Conservation (phyloP, 2,329 filamentous ascomycete genomes). For the Botrytis pseudocinerea region DNA sequence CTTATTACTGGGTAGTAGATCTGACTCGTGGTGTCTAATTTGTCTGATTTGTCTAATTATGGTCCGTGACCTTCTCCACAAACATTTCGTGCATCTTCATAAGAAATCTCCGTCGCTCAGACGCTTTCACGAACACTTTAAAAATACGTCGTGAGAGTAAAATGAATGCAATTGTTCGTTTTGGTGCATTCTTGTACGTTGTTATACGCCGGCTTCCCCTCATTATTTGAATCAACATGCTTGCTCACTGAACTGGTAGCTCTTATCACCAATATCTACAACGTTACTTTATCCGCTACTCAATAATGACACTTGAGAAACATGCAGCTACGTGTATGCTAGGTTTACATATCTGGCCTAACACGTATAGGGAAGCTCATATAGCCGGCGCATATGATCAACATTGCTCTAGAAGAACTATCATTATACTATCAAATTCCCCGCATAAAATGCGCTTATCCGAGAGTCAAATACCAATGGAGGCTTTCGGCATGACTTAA, state of each 20-base stretch:
- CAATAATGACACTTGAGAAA: not conserved
- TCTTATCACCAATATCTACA: slow-evolving; percentile 18
- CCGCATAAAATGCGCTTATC: slow-evolving; percentile 10
- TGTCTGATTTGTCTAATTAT: not conserved
- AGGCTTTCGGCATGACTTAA: not conserved
- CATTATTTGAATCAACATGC: not conserved
- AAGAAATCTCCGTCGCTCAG: slow-evolving; percentile 16
- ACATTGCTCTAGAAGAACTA: slow-evolving; percentile 17
- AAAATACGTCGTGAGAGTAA: not conserved
- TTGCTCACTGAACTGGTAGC: not conserved
- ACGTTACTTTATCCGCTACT: slow-evolving; percentile 10
- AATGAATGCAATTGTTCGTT: not conserved
- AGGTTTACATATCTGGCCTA: slow-evolving; percentile 14
- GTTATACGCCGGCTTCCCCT: not conserved
- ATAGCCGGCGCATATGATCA: slow-evolving; percentile 23
- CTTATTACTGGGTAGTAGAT: not conserved
- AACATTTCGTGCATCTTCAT: slow-evolving; percentile 3
- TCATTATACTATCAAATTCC: slow-evolving; percentile 14
- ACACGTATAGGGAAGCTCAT: slow-evolving; percentile 22
- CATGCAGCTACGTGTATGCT: slow-evolving; percentile 12
- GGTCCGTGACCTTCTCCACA: not conserved
- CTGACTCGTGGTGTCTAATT: not conserved
- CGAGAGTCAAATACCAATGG: slow-evolving; percentile 20
- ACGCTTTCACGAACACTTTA: not conserved
- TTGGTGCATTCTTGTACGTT: not conserved